A percentile compares a stretch with the other conserved stretches of the same genome.
Evolutionary conservation across 768 basidiomycete species (phyloP).

Genomic region (Clavulina sp.): DNA sequence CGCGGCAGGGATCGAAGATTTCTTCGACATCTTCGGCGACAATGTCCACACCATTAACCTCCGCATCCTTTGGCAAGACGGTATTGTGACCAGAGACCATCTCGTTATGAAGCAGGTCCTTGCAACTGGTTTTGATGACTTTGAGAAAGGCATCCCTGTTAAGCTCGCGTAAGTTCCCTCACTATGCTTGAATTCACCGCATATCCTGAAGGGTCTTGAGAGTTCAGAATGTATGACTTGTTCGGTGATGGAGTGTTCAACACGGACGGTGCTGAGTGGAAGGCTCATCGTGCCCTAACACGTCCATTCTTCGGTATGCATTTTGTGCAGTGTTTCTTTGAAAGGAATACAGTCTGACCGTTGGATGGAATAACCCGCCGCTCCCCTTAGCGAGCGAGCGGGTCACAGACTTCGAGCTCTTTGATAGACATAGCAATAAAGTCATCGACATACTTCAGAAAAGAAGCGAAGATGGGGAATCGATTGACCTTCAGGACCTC

Average conservation of each 20-base stretch:
- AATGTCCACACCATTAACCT: slow-evolving; percentile 2
- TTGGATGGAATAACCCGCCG: background rate
- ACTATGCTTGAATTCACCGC: background rate
- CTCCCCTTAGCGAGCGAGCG: slow-evolving; percentile 10
- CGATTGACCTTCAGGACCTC: slow-evolving; percentile 10
- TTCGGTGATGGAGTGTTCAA: slow-evolving; percentile 21
- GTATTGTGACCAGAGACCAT: slow-evolving; percentile 9
- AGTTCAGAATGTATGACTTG: slow-evolving; percentile 7
- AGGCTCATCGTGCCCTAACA: slow-evolving; percentile 11
- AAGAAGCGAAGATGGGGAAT: slow-evolving; percentile 12
- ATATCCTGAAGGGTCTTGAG: background rate
- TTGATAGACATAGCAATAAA: slow-evolving; percentile 10
- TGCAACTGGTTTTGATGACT: slow-evolving; percentile 7
- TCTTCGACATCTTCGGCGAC: too few relatives aligned
- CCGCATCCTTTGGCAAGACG: background rate
- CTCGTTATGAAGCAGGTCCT: slow-evolving; percentile 7
- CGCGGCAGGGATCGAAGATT: too few relatives aligned
- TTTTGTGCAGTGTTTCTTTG: too few relatives aligned
- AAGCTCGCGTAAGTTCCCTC: background rate
- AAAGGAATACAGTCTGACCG: background rate
- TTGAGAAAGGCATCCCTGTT: slow-evolving; percentile 9
- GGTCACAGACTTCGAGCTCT: slow-evolving; percentile 9
- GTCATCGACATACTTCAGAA: slow-evolving; percentile 9
- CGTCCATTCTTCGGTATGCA: slow-evolving; percentile 17
- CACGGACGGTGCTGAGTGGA: slow-evolving; percentile 17